These are phyloP conservation scores for Leccinum longicurvipes DNA, from an alignment of 768 basidiomycete species.

Conservation along the genomic window DNA sequence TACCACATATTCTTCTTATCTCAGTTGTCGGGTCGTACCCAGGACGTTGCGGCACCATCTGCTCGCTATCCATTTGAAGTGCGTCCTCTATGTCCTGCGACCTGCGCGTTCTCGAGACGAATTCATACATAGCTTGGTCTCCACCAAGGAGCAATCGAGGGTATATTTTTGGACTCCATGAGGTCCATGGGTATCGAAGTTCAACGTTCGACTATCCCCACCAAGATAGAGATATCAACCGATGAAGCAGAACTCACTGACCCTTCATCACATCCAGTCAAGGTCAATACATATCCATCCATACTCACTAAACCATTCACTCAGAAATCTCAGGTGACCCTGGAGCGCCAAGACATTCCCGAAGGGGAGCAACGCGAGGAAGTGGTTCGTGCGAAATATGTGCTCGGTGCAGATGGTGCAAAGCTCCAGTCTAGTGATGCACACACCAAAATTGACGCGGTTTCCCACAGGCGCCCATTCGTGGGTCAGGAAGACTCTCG, in stretches of 20 bases:
- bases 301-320: conserved; percentile 20
- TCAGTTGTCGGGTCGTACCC: conserved; percentile 58
- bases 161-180: conserved; percentile 36
- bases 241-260: conserved; percentile 21
- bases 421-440: not conserved
- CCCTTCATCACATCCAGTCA: conserved; percentile 1
- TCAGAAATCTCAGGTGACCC: conserved; percentile 15
- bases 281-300: conserved; percentile 1
- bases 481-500: conserved; percentile 70
- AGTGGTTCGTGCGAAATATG: conserved; percentile 66
- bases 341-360: conserved; percentile 17
- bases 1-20: not conserved
- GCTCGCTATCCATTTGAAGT: conserved; percentile 75
- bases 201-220: conserved; percentile 32
- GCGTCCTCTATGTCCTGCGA: conserved; percentile 3
- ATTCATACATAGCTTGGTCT: conserved; percentile 21
- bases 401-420: conserved; percentile 73
- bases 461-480: conserved; percentile 64
- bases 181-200: conserved; percentile 27
- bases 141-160: conserved; percentile 35
- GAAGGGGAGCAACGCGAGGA: conserved; percentile 44
- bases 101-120: not conserved
- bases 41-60: conserved; percentile 56
- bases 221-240: conserved; percentile 26
- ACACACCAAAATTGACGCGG: not conserved